Base-by-base conservation (phyloP, 108 stramenopile species). In the Stephanodiscus minutulus region DNA sequence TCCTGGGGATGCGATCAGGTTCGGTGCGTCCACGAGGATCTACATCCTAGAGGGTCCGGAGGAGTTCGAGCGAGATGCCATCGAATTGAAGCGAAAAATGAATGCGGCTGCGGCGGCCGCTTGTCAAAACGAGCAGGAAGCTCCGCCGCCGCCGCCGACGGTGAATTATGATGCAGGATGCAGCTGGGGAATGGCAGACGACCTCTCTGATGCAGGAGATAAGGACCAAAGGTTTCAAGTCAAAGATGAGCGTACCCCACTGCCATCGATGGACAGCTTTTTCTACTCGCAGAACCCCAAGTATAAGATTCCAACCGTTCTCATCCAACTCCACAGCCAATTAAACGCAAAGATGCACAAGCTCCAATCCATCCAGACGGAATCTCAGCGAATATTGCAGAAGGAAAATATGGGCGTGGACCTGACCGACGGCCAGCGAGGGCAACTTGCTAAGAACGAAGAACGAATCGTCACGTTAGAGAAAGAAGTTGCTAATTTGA, bases 1-100 rank as follows among this genome's bases (percentile, higher is more conserved):
- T 66, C 87, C 86, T 0, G 90, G 90, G 3, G 90, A 91, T 74
- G 79, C 86, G 5, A 74, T 93, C 22, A 61, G 72, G 47, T 90
- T 91, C 76, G 92, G 92, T 9, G 87, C 82, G 5, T 80, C 77
- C 7, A 89, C 92, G 44, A 70, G 92, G 18, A 27, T 85, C 3
- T 93, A 67, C 72, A 79, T 72, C 37, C 55, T 93, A 49, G 89
- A 89, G 49, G 92, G 90, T 29, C 88, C 85, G 21, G 55, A 48
- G 29, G 82, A 85, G 31, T 88, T 82, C 77, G 84, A 85, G 36
- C 62, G 87, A 35, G 87, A 73, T 25, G 71, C 67, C 7, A 43
- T 47, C 46, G 28, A 36, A 29, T 62, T 35, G 24, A 44, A 66
- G 48, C 37, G 29, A 6, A 65, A 28, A 39, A 39, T 50, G 71